Evolutionary conservation across 306 rosid species (phyloP), one percentile per base, ranked within the genome.

Genomic region (Vigna unguiculata): DNA sequence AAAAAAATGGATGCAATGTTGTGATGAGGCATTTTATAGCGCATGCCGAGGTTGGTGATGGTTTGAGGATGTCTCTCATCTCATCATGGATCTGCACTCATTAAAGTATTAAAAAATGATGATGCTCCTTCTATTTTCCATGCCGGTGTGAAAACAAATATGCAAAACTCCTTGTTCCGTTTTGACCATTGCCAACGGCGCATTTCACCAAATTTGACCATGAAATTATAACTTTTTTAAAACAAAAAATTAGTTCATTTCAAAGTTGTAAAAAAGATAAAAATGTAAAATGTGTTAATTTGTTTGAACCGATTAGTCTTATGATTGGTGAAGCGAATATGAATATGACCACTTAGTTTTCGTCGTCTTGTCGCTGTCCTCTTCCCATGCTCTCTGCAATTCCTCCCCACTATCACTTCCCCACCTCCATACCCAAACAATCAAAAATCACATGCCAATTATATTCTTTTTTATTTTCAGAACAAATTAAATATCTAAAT

Each of bases 1-100:
- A 14, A 62, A 4, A 6, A 20, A 10, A 65, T 21, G 21, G 53
- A 65, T 65, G 53, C 7, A 20, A 64, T 11, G 49, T 4, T 19
- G 67, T 32, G 19, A 6, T 1, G 43, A 7, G 43, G 9, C 11
- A 41, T 41, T 72, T 78, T n/a, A 83, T 79, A 28, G 79, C 82
- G 91, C 96, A 82, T 86, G 96, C 89, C 38, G n/a, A 61, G 81
- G 71, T 72, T 68, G 85, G 71, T 69, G 81, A 82, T 71, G 66
- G 83, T 83, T 76, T 67, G 87, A 74, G 84, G 32, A 80, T 82
- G 75, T 69, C 58, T 32, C 78, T 77, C 86, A 82, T 32, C 76
- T 77, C 88, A 83, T 87, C 81, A 87, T 88, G 73, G 70, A 73
- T 41, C 14, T 16, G 78, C 82, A 62, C 71, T 43, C 41, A 81